These are phyloP conservation scores for Amanita jacksonii DNA, from an alignment of 768 basidiomycete species.

Conservation along the genomic window DNA sequence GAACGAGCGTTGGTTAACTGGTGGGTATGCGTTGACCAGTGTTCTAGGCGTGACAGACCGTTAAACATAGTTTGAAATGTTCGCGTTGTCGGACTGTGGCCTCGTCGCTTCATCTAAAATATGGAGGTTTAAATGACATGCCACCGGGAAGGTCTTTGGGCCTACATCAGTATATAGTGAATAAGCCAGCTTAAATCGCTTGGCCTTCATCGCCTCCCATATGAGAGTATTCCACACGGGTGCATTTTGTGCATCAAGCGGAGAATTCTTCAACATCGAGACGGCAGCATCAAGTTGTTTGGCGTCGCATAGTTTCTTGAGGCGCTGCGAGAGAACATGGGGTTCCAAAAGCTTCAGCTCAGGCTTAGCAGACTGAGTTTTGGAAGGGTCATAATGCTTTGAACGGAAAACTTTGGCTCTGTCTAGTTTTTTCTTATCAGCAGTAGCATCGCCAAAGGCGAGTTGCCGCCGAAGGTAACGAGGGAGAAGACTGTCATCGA, in stretches of 20 bases:
- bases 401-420: slow-evolving; percentile 23
- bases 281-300: slow-evolving; percentile 57
- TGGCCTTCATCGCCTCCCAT: slow-evolving; percentile 47
- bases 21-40: slow-evolving; percentile 50
- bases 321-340: slow-evolving; percentile 46
- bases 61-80: slow-evolving; percentile 66
- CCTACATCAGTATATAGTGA: slow-evolving; percentile 62
- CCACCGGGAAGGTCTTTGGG: slow-evolving; percentile 5
- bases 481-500: too few relatives aligned
- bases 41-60: slow-evolving; percentile 50
- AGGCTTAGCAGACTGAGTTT: slow-evolving; percentile 14
- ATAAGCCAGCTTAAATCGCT: slow-evolving; percentile 50
- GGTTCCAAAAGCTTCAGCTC: slow-evolving; percentile 44
- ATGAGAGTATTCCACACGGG: slow-evolving; percentile 78
- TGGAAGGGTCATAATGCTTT: slow-evolving; percentile 28
- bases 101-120: slow-evolving; percentile 80
- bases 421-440: slow-evolving; percentile 9
- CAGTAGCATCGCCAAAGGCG: slow-evolving; percentile 6
- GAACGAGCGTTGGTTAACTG: slow-evolving; percentile 54
- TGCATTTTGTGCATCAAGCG: slow-evolving; percentile 65
- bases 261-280: slow-evolving; percentile 54
- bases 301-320: slow-evolving; percentile 46
- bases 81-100: slow-evolving; percentile 55
- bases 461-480: slow-evolving; percentile 22
- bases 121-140: neutral